Percentiles rank a stretch among this genome's conserved stretches.
Conservation (phyloP, 371 early-diverging fungal species). For the Cokeromyces recurvatus region DNA sequence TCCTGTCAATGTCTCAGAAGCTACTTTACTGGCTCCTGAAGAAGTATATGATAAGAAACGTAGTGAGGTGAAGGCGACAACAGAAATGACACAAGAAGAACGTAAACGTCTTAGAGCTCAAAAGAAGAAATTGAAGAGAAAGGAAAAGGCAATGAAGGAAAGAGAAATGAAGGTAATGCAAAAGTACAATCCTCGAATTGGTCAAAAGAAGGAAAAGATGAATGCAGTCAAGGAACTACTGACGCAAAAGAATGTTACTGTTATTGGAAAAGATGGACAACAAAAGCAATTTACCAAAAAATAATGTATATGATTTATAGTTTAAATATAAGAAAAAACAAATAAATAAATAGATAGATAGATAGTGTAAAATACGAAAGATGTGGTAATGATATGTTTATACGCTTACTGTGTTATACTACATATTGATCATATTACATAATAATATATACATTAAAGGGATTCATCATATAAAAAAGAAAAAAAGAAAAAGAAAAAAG, state of each 20-base stretch:
- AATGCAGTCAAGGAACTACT: slow-evolving; percentile 69
- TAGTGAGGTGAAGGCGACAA: slow-evolving; percentile 56
- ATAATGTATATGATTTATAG: too few species aligned
- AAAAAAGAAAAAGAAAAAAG: too few species aligned
- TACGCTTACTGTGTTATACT: too few species aligned
- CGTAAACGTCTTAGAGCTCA: slow-evolving; percentile 62
- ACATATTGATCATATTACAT: too few species aligned
- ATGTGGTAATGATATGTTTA: too few species aligned
- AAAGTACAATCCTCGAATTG: slow-evolving; percentile 47
- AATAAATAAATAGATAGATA: too few species aligned
- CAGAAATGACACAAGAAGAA: slow-evolving; percentile 72
- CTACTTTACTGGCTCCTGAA: slow-evolving; percentile 83
- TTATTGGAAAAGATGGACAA: slow-evolving; percentile 60
- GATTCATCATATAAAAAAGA: too few species aligned
- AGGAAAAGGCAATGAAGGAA: slow-evolving; percentile 56
- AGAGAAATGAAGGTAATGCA: slow-evolving; percentile 46
- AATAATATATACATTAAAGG: too few species aligned
- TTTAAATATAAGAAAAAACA: too few species aligned
- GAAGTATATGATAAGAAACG: slow-evolving; percentile 81
- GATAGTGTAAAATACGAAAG: too few species aligned
- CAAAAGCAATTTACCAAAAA: too few species aligned
- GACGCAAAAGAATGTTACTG: slow-evolving; percentile 61
- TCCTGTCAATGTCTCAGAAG: slow-evolving; percentile 83
- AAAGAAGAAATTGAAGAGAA: slow-evolving; percentile 63
- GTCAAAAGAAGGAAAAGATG: slow-evolving; percentile 53